phyloP scores from a whole-genome alignment of 176 grass and related monocot genomes.

The Aegilops umbellulata region DNA sequence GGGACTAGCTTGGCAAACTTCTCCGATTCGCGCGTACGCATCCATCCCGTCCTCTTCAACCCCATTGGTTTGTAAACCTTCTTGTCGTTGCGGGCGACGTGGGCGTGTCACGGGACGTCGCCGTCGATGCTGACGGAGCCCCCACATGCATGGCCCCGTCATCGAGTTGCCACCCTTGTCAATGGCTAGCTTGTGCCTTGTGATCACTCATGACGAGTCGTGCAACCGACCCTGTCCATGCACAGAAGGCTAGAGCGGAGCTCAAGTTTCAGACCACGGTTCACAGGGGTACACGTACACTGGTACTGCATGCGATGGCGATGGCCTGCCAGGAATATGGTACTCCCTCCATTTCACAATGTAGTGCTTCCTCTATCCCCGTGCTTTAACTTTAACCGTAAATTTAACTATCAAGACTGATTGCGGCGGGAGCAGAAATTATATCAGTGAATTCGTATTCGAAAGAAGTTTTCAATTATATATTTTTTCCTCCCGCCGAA shows the following conservation, averaged over 20 bases:
- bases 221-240: not conserved
- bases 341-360: too few species aligned
- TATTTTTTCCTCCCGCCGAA: too few species aligned
- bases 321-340: not conserved
- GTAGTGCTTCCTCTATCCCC: too few species aligned
- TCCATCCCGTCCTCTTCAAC: not conserved
- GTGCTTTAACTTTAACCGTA: too few species aligned
- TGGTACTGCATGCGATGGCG: not conserved
- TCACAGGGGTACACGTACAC: not conserved
- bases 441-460: too few species aligned
- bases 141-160: not conserved
- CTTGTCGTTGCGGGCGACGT: not conserved
- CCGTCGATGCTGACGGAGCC: constrained; percentile 17
- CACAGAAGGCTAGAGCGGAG: not conserved
- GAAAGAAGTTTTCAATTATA: too few species aligned
- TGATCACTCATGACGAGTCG: not conserved
- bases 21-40: not conserved
- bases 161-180: not conserved
- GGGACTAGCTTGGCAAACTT: constrained; percentile 11
- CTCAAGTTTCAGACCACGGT: not conserved
- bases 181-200: not conserved
- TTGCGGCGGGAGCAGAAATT: too few species aligned
- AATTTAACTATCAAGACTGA: too few species aligned
- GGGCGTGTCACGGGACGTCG: constrained; percentile 9
- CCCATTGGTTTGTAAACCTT: not conserved